Percentiles rank a stretch among this genome's conserved stretches.
Conservation (phyloP, 1,284 basidiomycete species). For the Porogramme epimiltina region DNA sequence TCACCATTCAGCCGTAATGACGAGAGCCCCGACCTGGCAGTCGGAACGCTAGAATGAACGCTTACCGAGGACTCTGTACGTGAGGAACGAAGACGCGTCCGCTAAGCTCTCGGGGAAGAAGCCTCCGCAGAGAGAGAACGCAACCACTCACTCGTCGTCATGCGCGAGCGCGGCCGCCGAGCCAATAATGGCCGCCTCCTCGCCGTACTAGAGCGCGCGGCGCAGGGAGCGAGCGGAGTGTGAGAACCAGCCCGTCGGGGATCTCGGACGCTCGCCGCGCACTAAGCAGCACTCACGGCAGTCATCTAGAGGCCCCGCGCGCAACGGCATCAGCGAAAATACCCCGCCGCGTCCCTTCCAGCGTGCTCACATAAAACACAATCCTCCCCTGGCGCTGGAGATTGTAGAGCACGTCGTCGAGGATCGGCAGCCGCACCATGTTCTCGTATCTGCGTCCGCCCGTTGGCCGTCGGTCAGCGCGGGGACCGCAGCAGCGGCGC, state of each 20-base stretch:
- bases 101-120: slow-evolving; percentile 7
- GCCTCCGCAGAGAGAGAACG: not conserved
- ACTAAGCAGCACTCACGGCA: slow-evolving; percentile 8
- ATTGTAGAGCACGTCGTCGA: slow-evolving; percentile 90
- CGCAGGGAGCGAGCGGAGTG: slow-evolving; percentile 3
- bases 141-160: slow-evolving; percentile 80
- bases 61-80: slow-evolving; percentile 62
- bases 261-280: not conserved
- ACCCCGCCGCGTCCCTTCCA: no score
- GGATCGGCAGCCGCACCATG: slow-evolving; percentile 82
- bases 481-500: slow-evolving; percentile 1
- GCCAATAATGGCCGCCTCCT: slow-evolving; percentile 91
- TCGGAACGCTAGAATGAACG: not conserved
- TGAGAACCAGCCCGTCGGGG: not conserved
- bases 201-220: slow-evolving; percentile 65
- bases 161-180: slow-evolving; percentile 82
- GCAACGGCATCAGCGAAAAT: not conserved
- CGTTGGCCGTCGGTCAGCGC: not conserved
- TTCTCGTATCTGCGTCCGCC: slow-evolving; percentile 61
- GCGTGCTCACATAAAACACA: slow-evolving; percentile 86
- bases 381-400: slow-evolving; percentile 94
- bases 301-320: slow-evolving; percentile 18
- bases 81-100: not conserved
- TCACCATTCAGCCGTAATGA: no score
- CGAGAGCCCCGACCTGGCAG: not conserved